These are phyloP conservation scores for Rhodomyrtus psidioides DNA, from an alignment of 441 rosid species.

Conservation along the genomic window DNA sequence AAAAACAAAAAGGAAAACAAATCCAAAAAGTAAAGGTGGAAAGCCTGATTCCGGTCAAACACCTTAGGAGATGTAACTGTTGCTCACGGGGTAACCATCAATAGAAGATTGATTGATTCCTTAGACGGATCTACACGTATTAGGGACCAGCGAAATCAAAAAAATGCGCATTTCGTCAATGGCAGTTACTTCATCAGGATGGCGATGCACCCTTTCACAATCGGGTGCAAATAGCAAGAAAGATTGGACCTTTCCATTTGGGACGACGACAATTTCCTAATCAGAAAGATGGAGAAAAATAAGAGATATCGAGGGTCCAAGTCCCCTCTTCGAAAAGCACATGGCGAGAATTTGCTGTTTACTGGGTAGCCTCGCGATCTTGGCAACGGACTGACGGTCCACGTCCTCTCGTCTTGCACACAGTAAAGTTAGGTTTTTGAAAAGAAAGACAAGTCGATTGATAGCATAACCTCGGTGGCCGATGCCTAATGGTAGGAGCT, in stretches of 20 bases:
- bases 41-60: neutral
- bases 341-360: neutral
- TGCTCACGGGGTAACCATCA: neutral
- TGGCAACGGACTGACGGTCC: neutral
- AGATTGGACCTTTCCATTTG: neutral
- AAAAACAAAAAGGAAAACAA: too few relatives aligned
- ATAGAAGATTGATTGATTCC: neutral
- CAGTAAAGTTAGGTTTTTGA: neutral
- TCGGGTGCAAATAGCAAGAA: neutral
- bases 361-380: rapidly evolving
- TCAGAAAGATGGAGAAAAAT: neutral
- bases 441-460: neutral
- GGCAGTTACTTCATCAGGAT: neutral
- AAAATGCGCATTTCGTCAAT: neutral
- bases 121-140: neutral
- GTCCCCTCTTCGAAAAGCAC: neutral
- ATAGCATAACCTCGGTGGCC: neutral
- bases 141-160: neutral
- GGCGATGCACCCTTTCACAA: neutral
- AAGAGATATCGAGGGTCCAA: rapidly evolving
- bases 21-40: neutral
- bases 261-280: neutral
- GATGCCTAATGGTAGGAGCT: neutral
- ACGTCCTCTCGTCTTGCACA: neutral
- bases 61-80: neutral